Percentiles rank a stretch among this genome's conserved stretches.
phyloP scores from a whole-genome alignment of 306 rosid species.

The Arachis stenosperma region DNA sequence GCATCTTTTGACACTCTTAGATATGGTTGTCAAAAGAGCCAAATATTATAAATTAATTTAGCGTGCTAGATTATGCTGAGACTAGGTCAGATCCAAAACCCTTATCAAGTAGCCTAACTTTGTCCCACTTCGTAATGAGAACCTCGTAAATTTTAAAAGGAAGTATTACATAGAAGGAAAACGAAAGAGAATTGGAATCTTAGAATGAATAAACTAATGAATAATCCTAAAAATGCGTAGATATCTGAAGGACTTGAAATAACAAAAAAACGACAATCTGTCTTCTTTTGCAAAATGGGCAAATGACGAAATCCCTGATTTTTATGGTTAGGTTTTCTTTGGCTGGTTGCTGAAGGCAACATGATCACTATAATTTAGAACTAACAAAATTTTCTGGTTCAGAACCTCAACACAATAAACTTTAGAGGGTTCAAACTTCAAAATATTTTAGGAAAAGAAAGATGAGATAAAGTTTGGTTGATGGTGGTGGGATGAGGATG shows the following conservation, averaged over 20 bases:
- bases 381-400: not conserved
- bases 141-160: not conserved
- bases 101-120: too few relatives aligned
- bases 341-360: not conserved
- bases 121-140: not conserved
- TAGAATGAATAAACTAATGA: not conserved
- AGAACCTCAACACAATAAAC: constrained; percentile 14
- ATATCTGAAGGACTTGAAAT: not conserved
- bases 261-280: not conserved
- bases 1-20: too few relatives aligned
- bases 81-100: too few relatives aligned
- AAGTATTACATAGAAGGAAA: not conserved
- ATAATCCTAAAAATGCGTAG: not conserved
- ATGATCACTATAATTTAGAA: not conserved
- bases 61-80: too few relatives aligned
- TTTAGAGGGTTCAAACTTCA: not conserved
- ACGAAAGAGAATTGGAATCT: not conserved
- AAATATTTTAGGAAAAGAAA: constrained; percentile 12
- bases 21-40: too few relatives aligned
- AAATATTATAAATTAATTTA: too few relatives aligned
- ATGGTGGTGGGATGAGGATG: constrained; percentile 33
- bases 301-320: not conserved
- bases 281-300: not conserved
- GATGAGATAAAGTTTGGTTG: constrained; percentile 40
- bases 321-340: not conserved